Evolutionary conservation across 768 basidiomycete genomes (phyloP), one percentile per base, ranked within the genome.

Genomic region (Hygrocybe coccinea): DNA sequence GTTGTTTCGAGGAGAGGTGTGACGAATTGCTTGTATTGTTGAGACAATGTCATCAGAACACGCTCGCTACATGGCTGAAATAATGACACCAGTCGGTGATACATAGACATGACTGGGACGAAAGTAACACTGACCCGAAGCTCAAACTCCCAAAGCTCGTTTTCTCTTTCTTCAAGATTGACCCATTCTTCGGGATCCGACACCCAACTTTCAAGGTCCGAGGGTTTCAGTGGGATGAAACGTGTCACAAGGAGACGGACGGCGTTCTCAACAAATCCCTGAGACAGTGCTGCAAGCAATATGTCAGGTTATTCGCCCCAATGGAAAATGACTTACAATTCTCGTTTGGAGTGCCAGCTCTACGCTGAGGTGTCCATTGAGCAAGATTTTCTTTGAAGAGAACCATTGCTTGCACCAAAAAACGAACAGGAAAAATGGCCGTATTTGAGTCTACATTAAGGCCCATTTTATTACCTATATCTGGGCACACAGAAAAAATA

Each of bases 131-230:
- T 25, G 64, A 95, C 94, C 59, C 95, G 79, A 56, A 97, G 82
- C 63, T 95, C 92, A 63, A 81, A 97, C 62, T 94, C 87, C 94
- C 95, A 97, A 55, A 89, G 84, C 37, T 95, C 93, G 41, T 84
- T 89, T 59, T 93, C 92, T 59, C 85, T 86, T 56, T 92, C 91
- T 69, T 97, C 93, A 9, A 83, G 70, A 56, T 91, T 90, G 10
- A 95, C 81, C 91, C 93, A 99, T 62, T 95, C 91, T 74, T 99
- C 95, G 0, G 95, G 93, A 66, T 95, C 91, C 14, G 79, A 78
- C 71, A 86, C 77, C 90, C 95, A 93, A 4, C 79, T 79, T 60
- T 91, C 83, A 9, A 97, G 77, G 68, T 97, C 95, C 1, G 78
- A 72, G 5, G 87, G 78, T 52, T 87, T 87, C 44, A 99, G 74